Conservation (phyloP, 129 eudicot species). For the Centella asiatica region DNA sequence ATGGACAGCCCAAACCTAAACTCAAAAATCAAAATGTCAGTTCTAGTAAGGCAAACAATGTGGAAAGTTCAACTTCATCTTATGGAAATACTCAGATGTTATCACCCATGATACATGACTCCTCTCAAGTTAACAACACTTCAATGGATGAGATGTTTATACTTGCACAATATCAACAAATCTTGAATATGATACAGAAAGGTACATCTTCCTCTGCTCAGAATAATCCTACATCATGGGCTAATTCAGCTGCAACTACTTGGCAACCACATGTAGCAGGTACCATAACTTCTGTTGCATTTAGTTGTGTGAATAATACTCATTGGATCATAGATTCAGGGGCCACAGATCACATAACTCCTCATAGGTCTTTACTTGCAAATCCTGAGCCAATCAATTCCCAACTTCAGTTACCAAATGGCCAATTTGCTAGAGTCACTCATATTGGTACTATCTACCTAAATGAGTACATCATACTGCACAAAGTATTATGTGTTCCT, state of each 20-base stretch:
- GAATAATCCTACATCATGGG: neutral
- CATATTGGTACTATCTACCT: neutral
- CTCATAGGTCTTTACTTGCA: neutral
- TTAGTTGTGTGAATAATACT: too few relatives aligned
- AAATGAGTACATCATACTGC: rapidly evolving
- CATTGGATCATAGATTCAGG: neutral
- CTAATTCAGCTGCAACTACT: too few relatives aligned
- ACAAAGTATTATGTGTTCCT: neutral
- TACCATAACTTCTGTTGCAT: too few relatives aligned
- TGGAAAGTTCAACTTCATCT: too few relatives aligned
- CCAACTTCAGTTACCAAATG: neutral
- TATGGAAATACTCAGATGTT: too few relatives aligned
- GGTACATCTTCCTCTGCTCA: neutral
- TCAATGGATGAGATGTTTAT: neutral
- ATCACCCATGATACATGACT: too few relatives aligned
- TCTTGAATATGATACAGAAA: neutral
- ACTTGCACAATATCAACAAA: neutral
- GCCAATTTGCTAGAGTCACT: neutral
- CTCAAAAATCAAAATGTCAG: neutral
- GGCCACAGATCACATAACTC: neutral
- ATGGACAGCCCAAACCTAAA: neutral
- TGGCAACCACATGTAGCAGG: too few relatives aligned
- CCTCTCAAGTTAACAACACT: too few relatives aligned
- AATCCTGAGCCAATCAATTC: neutral
- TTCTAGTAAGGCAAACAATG: too few relatives aligned